Evolutionary conservation across 768 basidiomycete genomes (phyloP), one percentile per base, ranked within the genome.

Genomic region (Leucosporidium scottii): DNA sequence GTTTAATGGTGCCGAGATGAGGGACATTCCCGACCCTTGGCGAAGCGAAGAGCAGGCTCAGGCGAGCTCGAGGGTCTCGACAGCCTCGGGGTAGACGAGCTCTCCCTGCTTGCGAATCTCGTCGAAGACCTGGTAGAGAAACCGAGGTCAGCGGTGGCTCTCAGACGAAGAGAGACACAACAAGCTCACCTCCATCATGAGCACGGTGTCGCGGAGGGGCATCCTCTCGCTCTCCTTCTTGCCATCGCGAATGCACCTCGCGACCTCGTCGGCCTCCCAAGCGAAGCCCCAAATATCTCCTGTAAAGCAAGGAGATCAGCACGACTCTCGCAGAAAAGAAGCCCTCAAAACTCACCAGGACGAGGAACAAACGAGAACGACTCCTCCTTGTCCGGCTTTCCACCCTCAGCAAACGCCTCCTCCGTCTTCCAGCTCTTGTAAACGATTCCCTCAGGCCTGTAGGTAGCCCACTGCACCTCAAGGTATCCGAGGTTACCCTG

Each of bases 201-300:
- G 60, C 0, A 71, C 31, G 17, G 74, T 70, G 47, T 70, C 70
- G 39, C 68, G 59, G 3, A 72, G 62, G n/a, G 74, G 67, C 67
- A 72, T 71, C 12, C 69, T 55, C 20, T 67, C 70, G 39, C 63
- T 65, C 58, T 69, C 63, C 49, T 48, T 65, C 68, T 69, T 71
- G 27, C 70, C 74, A 31, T 71, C 74, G 10, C 69, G 62, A 4
- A 75, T 27, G 65, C 67, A 71, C 6, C 72, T 62, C 1, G 72
- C 74, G 21, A 73, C 72, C 39, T 66, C 74, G 47, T 75, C 74
- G 1, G 74, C 74, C 58, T 75, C 74, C 72, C 69, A 73, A 1
- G 64, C 68, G 21, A 75, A 68, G 25, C 74, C 72, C 60, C 57
- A 62, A 54, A 70, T 68, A 8, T 39, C 49, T 10, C 62, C 65